A percentile compares a stretch with the other conserved stretches of the same genome.
phyloP scores from a whole-genome alignment of 306 rosid genomes.

The Vachellia pachyceras region DNA sequence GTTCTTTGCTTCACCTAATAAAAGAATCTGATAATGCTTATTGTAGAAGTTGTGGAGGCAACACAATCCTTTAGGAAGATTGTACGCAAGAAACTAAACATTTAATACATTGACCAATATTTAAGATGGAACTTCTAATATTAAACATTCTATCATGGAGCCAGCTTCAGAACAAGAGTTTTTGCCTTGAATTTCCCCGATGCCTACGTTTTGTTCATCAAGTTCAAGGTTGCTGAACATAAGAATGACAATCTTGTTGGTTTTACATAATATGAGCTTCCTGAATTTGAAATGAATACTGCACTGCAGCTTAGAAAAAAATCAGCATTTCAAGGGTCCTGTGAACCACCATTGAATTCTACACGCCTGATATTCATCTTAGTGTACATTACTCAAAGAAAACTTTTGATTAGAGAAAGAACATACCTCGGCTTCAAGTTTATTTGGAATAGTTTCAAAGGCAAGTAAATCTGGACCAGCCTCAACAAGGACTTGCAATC shows the following conservation, averaged over 20 bases:
- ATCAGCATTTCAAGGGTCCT: too few species aligned
- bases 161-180: background rate
- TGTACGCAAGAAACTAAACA: background rate
- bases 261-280: background rate
- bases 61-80: background rate
- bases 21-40: background rate
- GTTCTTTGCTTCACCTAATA: background rate
- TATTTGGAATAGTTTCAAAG: constrained; percentile 90
- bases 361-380: too few species aligned
- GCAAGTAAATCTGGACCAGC: constrained; percentile 91
- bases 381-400: constrained; percentile 2
- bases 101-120: background rate
- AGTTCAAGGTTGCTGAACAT: background rate
- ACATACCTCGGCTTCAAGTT: constrained; percentile 81
- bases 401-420: constrained; percentile 7
- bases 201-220: background rate
- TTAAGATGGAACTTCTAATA: background rate
- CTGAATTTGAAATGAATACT: background rate
- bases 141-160: background rate
- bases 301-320: too few species aligned
- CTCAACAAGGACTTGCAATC: constrained; percentile 77
- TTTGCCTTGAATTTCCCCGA: background rate
- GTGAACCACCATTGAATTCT: too few species aligned
- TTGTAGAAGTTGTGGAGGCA: background rate
- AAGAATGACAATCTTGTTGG: background rate